These are phyloP conservation scores for Eimeria necatrix DNA, from an alignment of 169 alveolate genomes.

Conservation along the genomic window DNA sequence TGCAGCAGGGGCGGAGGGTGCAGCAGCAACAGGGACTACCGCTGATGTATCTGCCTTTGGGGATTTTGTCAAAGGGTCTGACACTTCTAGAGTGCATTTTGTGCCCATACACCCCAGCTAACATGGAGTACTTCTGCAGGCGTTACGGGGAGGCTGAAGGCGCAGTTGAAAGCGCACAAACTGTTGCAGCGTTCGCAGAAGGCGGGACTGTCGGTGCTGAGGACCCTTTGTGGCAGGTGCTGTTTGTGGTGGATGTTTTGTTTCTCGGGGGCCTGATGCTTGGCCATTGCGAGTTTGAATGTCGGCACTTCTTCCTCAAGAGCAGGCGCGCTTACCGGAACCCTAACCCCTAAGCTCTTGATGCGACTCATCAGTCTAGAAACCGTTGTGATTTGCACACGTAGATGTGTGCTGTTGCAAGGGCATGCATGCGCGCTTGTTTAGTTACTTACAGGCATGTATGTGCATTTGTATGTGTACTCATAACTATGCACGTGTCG, in stretches of 20 bases:
- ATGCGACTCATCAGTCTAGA: too few relatives aligned
- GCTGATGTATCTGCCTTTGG: conserved; percentile 10
- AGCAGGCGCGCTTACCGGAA: conserved; percentile 46
- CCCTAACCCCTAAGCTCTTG: too few relatives aligned
- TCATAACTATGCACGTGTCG: too few relatives aligned
- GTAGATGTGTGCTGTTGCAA: too few relatives aligned
- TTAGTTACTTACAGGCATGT: too few relatives aligned
- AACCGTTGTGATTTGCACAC: too few relatives aligned
- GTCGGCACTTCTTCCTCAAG: conserved; percentile 74
- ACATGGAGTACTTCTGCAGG: conserved; percentile 52
- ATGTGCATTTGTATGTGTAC: too few relatives aligned
- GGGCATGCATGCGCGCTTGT: too few relatives aligned
- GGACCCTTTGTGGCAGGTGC: conserved; percentile 52
- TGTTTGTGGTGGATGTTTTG: conserved; percentile 74
- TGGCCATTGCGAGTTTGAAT: conserved; percentile 71
- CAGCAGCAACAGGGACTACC: background rate
- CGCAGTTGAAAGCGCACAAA: background rate
- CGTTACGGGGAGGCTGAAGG: conserved; percentile 13
- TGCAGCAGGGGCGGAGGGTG: conserved; percentile 36
- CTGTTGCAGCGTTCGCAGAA: background rate
- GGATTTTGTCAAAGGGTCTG: conserved; percentile 24
- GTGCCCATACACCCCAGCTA: conserved; percentile 60
- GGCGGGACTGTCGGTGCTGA: background rate
- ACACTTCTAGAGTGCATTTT: conserved; percentile 47
- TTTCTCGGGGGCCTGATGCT: conserved; percentile 77